Conservation (phyloP, 352 stramenopile genomes). For the Globisporangium carolinianum region DNA sequence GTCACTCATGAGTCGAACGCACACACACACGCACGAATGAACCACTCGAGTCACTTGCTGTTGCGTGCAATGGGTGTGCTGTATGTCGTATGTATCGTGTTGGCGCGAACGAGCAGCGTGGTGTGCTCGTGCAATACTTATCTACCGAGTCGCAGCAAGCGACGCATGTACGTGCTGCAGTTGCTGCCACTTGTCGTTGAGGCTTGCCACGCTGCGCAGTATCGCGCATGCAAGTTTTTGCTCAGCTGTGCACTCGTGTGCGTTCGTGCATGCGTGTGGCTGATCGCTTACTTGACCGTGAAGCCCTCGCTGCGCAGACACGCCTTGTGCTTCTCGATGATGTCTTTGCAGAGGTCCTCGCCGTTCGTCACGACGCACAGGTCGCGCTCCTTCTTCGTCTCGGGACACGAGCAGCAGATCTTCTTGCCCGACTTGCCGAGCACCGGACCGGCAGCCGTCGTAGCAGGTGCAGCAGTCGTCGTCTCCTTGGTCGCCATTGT, state of each 20-base stretch:
- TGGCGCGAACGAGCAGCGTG: too few relatives aligned
- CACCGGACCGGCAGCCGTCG: conserved; percentile 26
- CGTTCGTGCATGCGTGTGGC: too few relatives aligned
- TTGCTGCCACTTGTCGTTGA: neutral
- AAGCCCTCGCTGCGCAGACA: conserved; percentile 96
- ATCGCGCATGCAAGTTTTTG: too few relatives aligned
- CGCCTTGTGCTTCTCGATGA: conserved; percentile 97
- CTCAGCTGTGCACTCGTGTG: too few relatives aligned
- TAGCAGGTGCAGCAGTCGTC: conserved; percentile 15
- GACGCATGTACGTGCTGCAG: too few relatives aligned
- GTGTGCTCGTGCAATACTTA: neutral
- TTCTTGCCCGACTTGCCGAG: conserved; percentile 95
- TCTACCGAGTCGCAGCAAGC: neutral
- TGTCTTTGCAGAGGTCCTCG: conserved; percentile 89
- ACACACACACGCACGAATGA: neutral
- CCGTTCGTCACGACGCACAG: conserved; percentile 90
- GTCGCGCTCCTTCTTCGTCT: conserved; percentile 93
- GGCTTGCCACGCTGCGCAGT: neutral
- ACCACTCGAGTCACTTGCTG: neutral
- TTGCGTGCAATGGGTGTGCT: too few relatives aligned
- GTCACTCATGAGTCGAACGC: too few relatives aligned
- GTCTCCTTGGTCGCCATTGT: conserved; percentile 46
- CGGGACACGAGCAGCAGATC: conserved; percentile 98
- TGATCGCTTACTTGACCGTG: conserved; percentile 74
- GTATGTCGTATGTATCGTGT: too few relatives aligned